Evolutionary conservation across 2,329 filamentous ascomycete genomes (phyloP), one percentile per base, ranked within the genome.

Genomic region (Colletotrichum gloeosporioides): DNA sequence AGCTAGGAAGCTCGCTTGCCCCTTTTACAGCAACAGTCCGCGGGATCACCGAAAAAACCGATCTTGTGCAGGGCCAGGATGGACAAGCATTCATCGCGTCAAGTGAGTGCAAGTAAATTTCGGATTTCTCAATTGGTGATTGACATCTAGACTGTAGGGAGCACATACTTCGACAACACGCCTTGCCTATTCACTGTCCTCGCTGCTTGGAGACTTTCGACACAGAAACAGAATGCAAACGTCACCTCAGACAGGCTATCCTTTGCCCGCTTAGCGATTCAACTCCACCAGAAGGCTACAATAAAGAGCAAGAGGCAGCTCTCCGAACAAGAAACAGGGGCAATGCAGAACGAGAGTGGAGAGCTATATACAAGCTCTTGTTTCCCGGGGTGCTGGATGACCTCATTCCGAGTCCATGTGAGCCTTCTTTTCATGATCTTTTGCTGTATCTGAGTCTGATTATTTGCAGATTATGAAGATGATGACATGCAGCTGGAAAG

Each of bases 321-420:
- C 44, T 49, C 18, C 10, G 39, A 12, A 12, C 2, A 22, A 3
- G 44, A 12, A 49, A 3, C 0, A 49, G 0, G n/a, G 44, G 44
- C 9, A 12, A 22, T 13, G 3, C 18, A 0, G 44, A 22, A 10
- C 6, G 0, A 0, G 44, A 49, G 6, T 22, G 44, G 44, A 6
- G 0, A 1, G 9, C 44, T 0, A 49, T 49, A 2, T 49, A 49
- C 10, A 0, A 1, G 0, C 9, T 49, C 2, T 0, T 49, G 44
- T 49, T 49, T 49, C 44, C 44, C 44, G 2, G 3, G 7, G 44
- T 13, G 18, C 5, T 2, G 4, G 44, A 49, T 0, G 44, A 49
- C 0, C 10, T 22, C 18, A 22, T 12, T 7, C 44, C 44, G 0
- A 49, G 44, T 13, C 39, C 39, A n/a, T 49, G 39, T n/a, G 8